Conservation (phyloP, 768 basidiomycete species). For the Rhodotorula paludigena region DNA sequence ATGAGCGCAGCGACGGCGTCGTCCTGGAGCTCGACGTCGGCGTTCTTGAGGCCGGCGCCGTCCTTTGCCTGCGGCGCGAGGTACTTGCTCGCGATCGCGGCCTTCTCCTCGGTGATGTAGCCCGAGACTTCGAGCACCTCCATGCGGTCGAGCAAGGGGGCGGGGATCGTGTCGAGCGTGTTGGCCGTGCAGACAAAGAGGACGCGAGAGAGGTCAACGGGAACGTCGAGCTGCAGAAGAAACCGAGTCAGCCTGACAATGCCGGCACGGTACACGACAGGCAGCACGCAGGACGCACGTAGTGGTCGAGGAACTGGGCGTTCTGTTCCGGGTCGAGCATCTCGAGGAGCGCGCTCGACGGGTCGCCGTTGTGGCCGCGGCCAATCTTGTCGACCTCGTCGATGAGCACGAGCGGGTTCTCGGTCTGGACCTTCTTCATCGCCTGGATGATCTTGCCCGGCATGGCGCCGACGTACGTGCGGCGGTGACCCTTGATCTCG, state of each 20-base stretch:
- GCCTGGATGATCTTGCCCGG: slow-evolving; percentile 66
- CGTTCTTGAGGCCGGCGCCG: slow-evolving; percentile 74
- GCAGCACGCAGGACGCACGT: slow-evolving; percentile 60
- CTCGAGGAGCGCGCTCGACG: slow-evolving; percentile 81
- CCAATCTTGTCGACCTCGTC: slow-evolving; percentile 73
- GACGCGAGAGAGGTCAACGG: slow-evolving; percentile 86
- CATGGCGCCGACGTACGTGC: slow-evolving; percentile 69
- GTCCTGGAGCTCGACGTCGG: slow-evolving; percentile 72
- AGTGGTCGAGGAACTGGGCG: slow-evolving; percentile 67
- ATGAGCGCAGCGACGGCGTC: slow-evolving; percentile 80
- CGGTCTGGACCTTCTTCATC: slow-evolving; percentile 74
- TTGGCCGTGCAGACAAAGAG: slow-evolving; percentile 98
- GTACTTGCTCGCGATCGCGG: slow-evolving; percentile 88
- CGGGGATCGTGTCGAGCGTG: slow-evolving; percentile 80
- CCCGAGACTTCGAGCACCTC: slow-evolving; percentile 79
- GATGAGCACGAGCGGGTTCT: slow-evolving; percentile 69
- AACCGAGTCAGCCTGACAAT: slow-evolving; percentile 51
- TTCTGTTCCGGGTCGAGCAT: slow-evolving; percentile 78
- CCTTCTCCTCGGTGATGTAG: slow-evolving; percentile 69
- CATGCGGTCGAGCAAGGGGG: slow-evolving; percentile 82
- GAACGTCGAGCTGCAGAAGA: slow-evolving; percentile 63
- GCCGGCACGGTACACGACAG: slow-evolving; percentile 69
- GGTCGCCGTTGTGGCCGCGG: slow-evolving; percentile 75
- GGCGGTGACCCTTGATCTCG: slow-evolving; percentile 95
- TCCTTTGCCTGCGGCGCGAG: slow-evolving; percentile 92